Evolutionary conservation across 306 rosid species (phyloP).

Genomic region (Corylus americana): DNA sequence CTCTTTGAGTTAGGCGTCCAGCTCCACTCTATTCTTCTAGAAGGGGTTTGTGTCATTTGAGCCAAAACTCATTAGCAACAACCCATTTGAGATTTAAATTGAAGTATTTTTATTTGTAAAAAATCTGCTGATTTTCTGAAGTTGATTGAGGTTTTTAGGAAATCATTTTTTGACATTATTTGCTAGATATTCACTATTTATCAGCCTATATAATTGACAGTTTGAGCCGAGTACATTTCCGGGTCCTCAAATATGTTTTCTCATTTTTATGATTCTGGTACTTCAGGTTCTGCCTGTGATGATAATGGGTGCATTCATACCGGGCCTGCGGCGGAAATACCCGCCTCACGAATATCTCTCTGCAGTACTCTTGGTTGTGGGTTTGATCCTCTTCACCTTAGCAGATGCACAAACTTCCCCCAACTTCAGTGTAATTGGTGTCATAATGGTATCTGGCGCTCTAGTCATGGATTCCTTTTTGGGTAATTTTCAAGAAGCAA

Average conservation of each 20-base stretch:
- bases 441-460: slow-evolving; percentile 90
- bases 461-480: slow-evolving; percentile 89
- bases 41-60: neutral
- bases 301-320: slow-evolving; percentile 98
- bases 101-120: neutral
- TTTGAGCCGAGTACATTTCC: neutral
- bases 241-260: neutral
- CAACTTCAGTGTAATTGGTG: slow-evolving; percentile 85
- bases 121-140: no score
- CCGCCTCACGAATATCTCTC: slow-evolving; percentile 84
- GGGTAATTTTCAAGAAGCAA: slow-evolving; percentile 97
- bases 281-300: slow-evolving; percentile 92
- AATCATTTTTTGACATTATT: no score
- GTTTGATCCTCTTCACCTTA: slow-evolving; percentile 93
- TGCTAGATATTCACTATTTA: neutral
- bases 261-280: slow-evolving; percentile 20
- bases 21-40: no score
- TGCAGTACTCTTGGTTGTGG: slow-evolving; percentile 84
- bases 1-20: no score
- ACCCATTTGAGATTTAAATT: neutral
- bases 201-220: neutral
- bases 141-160: no score
- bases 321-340: slow-evolving; percentile 87
- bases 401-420: slow-evolving; percentile 98
- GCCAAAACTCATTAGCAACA: neutral